These are phyloP conservation scores for Diaporthe sp. DNA, from an alignment of 2,329 filamentous ascomycete genomes.

Conservation along the genomic window DNA sequence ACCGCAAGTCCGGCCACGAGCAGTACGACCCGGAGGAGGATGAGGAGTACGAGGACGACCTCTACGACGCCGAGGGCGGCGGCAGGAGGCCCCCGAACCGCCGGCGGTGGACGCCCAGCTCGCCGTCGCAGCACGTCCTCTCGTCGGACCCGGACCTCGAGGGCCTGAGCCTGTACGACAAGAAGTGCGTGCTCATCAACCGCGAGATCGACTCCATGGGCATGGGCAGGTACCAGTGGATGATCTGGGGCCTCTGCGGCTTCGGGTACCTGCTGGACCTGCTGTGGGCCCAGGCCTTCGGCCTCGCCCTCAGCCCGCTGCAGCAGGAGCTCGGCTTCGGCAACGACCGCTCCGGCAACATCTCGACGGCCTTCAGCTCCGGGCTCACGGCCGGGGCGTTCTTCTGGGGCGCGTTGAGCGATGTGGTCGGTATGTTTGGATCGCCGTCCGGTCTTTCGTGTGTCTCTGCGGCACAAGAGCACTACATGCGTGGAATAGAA, in stretches of 20 bases:
- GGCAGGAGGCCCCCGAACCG: constrained; percentile 8
- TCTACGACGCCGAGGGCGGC: constrained; percentile 7
- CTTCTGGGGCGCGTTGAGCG: constrained; percentile 67
- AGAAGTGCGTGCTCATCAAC: constrained; percentile 38
- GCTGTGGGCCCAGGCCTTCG: constrained; percentile 70
- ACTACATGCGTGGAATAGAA: neutral
- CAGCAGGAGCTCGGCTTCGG: constrained; percentile 69
- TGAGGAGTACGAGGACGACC: neutral
- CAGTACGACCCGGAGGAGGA: constrained; percentile 11
- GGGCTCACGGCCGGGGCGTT: constrained; percentile 68
- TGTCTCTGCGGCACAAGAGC: neutral
- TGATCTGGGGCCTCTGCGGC: constrained; percentile 64
- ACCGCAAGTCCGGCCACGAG: constrained; percentile 27
- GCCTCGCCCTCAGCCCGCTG: constrained; percentile 64
- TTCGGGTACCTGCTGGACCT: constrained; percentile 69
- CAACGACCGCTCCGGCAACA: constrained; percentile 53
- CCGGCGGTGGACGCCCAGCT: constrained; percentile 26
- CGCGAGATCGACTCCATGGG: constrained; percentile 64
- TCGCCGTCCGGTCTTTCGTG: neutral
- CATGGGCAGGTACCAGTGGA: constrained; percentile 67
- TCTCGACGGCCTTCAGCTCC: constrained; percentile 66
- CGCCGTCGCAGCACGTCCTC: constrained; percentile 27
- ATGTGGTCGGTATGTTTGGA: constrained; percentile 54
- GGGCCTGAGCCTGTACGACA: constrained; percentile 36
- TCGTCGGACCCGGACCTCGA: constrained; percentile 31